Base-by-base conservation (phyloP, 352 stramenopile species). In the Globisporangium heterothallicum region DNA sequence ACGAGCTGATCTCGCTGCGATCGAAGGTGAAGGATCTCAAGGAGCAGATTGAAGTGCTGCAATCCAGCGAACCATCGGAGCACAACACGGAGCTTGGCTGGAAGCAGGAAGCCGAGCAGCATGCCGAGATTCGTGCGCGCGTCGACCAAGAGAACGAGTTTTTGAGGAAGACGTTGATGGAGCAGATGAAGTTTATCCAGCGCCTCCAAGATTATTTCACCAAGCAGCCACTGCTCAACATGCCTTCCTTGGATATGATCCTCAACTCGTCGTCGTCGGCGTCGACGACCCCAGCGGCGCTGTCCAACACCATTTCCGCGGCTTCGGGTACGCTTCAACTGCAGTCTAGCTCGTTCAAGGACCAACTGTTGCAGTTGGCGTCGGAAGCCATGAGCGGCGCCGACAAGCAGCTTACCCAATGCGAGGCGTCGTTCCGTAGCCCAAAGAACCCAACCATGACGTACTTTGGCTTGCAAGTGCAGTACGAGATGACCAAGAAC, bases 141-240 rank as follows among this genome's bases (percentile, higher is more conserved):
- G 84, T 94, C 27, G 84, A 94, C 61, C 81, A 94, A 64, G 84
- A 94, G 59, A 94, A 94, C 58, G 84, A 94, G 60, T 94, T 94
- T 46, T 46, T 94, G 50, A 78, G 84, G 44, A 92, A 92, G 63
- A 94, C 84, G 44, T 56, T 94, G 18, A 94, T 92, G 81, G 84
- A 94, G 56, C 84, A 94, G 74, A 94, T 94, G 84, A 94, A 94
- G 69, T 94, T 94, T 48, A 94, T 94, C 48, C 84, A 94, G 68
- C 72, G 81, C 21, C 70, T 94, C 26, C 84, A 94, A 64, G 84
- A 94, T 63, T 94, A 94, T 62, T 94, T 94, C 57, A 92, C 81
- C 35, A 94, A 94, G 71, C 84, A 94, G 68, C 84, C 84, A 40
- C 68, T 94, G 41, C 74, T 94, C 47, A 94, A 94, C 62, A 92